Base-by-base conservation (phyloP, 1,139 yeast species). In the Starmera stellimalicola region DNA sequence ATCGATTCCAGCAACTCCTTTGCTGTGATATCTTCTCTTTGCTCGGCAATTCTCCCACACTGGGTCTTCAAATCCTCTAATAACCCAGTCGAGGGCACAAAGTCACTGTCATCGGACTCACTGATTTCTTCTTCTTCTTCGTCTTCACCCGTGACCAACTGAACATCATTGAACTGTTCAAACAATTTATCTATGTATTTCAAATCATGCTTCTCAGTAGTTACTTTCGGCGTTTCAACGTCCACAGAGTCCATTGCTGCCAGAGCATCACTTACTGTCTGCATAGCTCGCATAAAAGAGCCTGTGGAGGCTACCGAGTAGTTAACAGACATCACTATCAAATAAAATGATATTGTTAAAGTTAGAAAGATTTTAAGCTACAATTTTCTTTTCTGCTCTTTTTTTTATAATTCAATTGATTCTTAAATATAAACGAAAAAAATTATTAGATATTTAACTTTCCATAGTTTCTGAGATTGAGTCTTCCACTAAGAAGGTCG, bases 281-380 rank as follows among this genome's bases (percentile, higher is more conserved):
- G 70, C 85, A 81, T 79, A 25, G 91, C 88, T 51, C 71, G 73
- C 82, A 80, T 75, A 57, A 73, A 81, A 24, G 91, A 79, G 53
- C 74, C 70, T 5, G 87, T 77, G 1, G 87, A 78, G n/a, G 71
- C 62, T 8, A 68, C 79, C 29, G 68, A 63, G 41, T 68, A 68
- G 9, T 66, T 46, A 1, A 56, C 50, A 2, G 62, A 48, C 64
- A 60, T 60, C 11, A 10, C 18, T 28, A 6, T 8, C 25, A 8
- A 6, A n/a, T n/a, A n/a, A n/a, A n/a, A n/a, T n/a, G n/a, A n/a
- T n/a, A n/a, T n/a, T n/a, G n/a, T n/a, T n/a, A n/a, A n/a, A n/a
- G n/a, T n/a, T n/a, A n/a, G n/a, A n/a, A n/a, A n/a, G n/a, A n/a
- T n/a, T n/a, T n/a, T n/a, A n/a, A n/a, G n/a, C n/a, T n/a, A n/a